Base-by-base conservation (phyloP, 2,329 filamentous ascomycete species). In the Botrytis galanthina region DNA sequence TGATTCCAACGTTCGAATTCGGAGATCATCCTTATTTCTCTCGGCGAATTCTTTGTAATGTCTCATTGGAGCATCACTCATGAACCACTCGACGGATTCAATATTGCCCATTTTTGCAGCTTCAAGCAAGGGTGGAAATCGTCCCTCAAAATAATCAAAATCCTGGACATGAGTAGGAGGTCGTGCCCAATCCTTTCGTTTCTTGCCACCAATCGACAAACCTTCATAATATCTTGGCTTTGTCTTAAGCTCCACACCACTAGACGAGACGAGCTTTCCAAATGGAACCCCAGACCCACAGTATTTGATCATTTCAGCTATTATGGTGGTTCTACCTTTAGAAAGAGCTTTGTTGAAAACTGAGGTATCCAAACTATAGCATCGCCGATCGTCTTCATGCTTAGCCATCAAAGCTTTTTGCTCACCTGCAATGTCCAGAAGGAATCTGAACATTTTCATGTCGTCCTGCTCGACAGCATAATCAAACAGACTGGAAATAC, bases 141-240 rank as follows among this genome's bases (percentile, higher is more conserved):
- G 83, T 69, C 83, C 79, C 16, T 85, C 86, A 0, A 80, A 81
- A 5, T 82, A 78, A 59, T 80, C 81, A 48, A 84, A 80, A 44
- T 37, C n/a, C 16, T 54, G 26, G 14, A 84, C 83, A 20, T 88
- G 86, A 4, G 89, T 89, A 7, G 90, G 90, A 57, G 88, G 88
- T 35, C 86, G 86, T 1, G 92, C 92, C 93, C 93, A 97, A 77
- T 95, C 93, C 48, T 85, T 84, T 67, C 89, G 85, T 81, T 95
- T 95, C 81, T 89, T 90, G 3, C 93, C 93, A 76, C 92, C 90
- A 1, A 97, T 91, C 1, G 89, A 91, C 44, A 95, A 82, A 0
- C 93, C 93, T 81, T 93, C 91, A 79, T 97, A 97, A 80, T 89
- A 93, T 29, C 87, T 87, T 1, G 92, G 89, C 80, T 91, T 92